Evolutionary conservation across 1,284 basidiomycete genomes (phyloP).

Genomic region (Cystobasidium pallidum): DNA sequence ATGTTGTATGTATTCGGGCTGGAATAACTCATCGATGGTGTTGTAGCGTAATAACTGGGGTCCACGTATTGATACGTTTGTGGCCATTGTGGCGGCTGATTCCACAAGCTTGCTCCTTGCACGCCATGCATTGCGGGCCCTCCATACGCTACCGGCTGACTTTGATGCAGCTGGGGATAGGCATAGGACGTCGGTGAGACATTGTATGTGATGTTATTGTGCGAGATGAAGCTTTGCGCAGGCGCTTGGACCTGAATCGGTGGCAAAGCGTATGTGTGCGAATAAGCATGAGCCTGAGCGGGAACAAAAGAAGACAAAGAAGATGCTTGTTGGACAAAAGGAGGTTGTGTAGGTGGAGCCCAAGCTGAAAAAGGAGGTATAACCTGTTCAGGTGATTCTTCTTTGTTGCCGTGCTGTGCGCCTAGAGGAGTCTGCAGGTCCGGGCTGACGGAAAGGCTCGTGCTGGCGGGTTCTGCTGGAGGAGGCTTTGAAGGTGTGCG

Average conservation of each 20-base stretch:
- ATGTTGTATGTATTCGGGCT: neutral
- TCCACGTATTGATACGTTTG: neutral
- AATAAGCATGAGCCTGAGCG: conserved; percentile 9
- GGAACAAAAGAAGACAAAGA: conserved; percentile 23
- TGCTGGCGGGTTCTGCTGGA: neutral
- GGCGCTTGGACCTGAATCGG: conserved; percentile 7
- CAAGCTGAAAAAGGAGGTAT: conserved; percentile 20
- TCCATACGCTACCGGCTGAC: neutral
- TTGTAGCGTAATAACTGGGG: neutral
- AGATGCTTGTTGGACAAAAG: neutral
- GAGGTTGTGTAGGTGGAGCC: neutral
- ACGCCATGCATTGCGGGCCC: neutral
- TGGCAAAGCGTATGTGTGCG: conserved; percentile 6
- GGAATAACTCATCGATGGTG: neutral
- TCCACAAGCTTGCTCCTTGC: neutral
- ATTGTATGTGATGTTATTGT: conserved; percentile 18
- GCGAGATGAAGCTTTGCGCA: conserved; percentile 9
- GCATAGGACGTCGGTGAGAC: neutral
- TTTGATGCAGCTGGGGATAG: neutral
- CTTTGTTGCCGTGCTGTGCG: neutral
- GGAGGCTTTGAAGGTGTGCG: neutral
- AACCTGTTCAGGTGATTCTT: neutral
- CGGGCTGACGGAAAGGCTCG: conserved; percentile 8
- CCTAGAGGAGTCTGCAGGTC: conserved; percentile 7
- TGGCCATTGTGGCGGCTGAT: conserved; percentile 9